Base-by-base conservation (phyloP, 2,329 filamentous ascomycete species). In the Leptographium galeiforme region DNA sequence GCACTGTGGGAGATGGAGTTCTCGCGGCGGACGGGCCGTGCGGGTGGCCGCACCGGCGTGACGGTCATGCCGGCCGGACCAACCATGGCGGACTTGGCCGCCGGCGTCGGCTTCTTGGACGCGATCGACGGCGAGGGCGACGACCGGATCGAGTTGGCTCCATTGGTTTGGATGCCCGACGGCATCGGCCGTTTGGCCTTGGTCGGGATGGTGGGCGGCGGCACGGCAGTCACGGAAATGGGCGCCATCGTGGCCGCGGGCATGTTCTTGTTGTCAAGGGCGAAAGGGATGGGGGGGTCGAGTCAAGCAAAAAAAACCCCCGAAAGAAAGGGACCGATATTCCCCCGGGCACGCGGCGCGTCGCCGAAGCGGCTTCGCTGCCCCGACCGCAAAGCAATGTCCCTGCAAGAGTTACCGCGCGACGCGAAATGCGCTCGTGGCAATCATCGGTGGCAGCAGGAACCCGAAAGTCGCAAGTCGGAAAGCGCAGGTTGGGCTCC, bases 151-250 rank as follows among this genome's bases (percentile, higher is more conserved):
- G 78, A 68, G 58, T 72, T 71, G 55, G 72, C 68, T 38, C 81
- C 81, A 67, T 85, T 86, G 56, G 80, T 77, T 64, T 85, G 82
- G 54, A 85, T 78, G 46, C 80, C 77, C 48, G 82, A 75, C 40
- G 81, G 81, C 51, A 78, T 72, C 56, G 81, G 82, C 39, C 84
- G 82, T 69, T 88, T 89, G 58, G 79, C 76, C 69, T 88, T 89
- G 59, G 65, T 66, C 59, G 68, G 62, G 61, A 66, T 69, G 63
- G 68, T 67, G 19, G 64, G 62, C 55, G 71, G 70, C 60, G 69
- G 70, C 51, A 67, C 58, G 54, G 72, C 69, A 56, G 75, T 72
- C 63, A 76, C 74, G 6, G 54, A 55, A 62, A 76, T 72, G 57
- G 78, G 76, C 64, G 76, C 76, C 78, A 81, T 81, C 59, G 63